These are phyloP conservation scores for Kwoniella sp. DNA, from an alignment of 768 basidiomycete species.

Conservation along the genomic window DNA sequence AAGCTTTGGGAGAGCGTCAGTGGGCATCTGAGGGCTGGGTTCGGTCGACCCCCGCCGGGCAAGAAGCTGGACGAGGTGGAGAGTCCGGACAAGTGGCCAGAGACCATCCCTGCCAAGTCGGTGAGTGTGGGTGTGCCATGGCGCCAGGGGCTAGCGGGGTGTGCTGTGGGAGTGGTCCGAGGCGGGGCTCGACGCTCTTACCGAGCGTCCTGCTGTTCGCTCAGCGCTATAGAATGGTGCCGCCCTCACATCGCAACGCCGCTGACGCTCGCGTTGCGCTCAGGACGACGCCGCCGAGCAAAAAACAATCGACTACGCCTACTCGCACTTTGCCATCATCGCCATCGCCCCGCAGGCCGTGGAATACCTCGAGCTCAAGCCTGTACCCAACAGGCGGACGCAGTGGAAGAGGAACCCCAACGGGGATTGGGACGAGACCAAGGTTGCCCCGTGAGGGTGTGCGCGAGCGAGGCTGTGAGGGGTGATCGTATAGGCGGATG, in stretches of 20 bases:
- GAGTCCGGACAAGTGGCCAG: slow-evolving; percentile 36
- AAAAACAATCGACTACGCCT: slow-evolving; percentile 34
- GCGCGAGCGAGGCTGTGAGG: too few relatives aligned
- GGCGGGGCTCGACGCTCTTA: too few relatives aligned
- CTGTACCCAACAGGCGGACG: slow-evolving; percentile 38
- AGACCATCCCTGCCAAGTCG: slow-evolving; percentile 34
- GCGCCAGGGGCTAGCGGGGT: too few relatives aligned
- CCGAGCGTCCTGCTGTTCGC: too few relatives aligned
- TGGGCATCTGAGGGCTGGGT: slow-evolving; percentile 46
- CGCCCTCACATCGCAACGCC: too few relatives aligned
- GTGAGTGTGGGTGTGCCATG: too few relatives aligned
- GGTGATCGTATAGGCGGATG: too few relatives aligned
- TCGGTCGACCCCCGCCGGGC: slow-evolving; percentile 45
- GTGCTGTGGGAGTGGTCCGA: too few relatives aligned
- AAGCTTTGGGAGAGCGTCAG: slow-evolving; percentile 36
- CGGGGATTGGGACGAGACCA: slow-evolving; percentile 31
- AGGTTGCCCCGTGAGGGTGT: slow-evolving; percentile 42
- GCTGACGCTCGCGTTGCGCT: too few relatives aligned
- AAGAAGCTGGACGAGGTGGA: slow-evolving; percentile 34
- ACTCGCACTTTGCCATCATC: slow-evolving; percentile 41
- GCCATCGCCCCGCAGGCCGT: slow-evolving; percentile 33
- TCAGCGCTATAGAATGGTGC: too few relatives aligned
- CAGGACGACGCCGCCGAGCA: slow-evolving; percentile 42
- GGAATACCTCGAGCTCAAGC: slow-evolving; percentile 46
- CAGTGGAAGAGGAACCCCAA: slow-evolving; percentile 35